Evolutionary conservation across 1,284 basidiomycete species (phyloP), one percentile per base, ranked within the genome.

Genomic region (Sanguinoderma infundibulare): DNA sequence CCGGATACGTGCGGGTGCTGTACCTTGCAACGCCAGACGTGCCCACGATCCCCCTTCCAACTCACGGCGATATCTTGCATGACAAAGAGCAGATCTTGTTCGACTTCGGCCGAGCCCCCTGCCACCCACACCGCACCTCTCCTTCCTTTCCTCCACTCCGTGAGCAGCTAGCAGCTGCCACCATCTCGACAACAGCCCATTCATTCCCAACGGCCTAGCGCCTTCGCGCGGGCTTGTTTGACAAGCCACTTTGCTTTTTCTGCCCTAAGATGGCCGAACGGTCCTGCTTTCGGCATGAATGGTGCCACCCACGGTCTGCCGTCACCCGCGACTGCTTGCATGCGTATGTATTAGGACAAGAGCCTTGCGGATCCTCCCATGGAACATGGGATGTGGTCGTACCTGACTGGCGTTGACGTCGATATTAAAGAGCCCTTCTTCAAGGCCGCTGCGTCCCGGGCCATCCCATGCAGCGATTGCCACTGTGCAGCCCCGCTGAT

Each of bases 351-450:
- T 22, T n/a, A 35, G 30, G 53, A 12, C 42, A 36, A 32, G 9
- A 49, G 8, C 46, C n/a, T 35, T 22, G 42, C 53, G 40, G 53
- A 55, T 55, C 42, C 42, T 34, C 53, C 20, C 26, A 44, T 35
- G 53, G 40, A 44, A 53, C 17, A 24, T 36, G 8, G 42, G n/a
- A n/a, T 38, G 24, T 5, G 28, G n/a, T 32, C 42, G 53, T 55
- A 42, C 53, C 53, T 55, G 53, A n/a, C 40, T 55, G 42, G 35
- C 42, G 14, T 55, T 35, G 53, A 35, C 40, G 30, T 55, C 32
- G 40, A 46, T 35, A 39, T 35, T 38, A 12, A 30, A 17, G 39
- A 20, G 24, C n/a, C 24, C 39, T 54, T 54, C 53, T 49, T 30
- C 46, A 20, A 32, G 28, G 17, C 28, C 46, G 46, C 46, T 28